phyloP scores from a whole-genome alignment of 1,284 basidiomycete species.

The Vanrija sp. region DNA sequence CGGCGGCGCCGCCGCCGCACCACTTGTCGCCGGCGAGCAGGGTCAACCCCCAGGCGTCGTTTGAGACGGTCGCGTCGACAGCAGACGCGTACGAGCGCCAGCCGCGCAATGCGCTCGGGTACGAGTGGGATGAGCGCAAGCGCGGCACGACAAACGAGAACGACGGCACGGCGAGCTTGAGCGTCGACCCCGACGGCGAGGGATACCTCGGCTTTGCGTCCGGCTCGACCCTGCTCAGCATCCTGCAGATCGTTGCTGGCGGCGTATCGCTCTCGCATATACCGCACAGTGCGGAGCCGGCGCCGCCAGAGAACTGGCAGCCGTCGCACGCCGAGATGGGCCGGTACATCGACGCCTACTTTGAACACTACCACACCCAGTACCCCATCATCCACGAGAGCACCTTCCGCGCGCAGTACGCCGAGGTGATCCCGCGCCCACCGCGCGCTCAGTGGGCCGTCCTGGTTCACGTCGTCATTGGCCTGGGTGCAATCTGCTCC shows the following conservation, averaged over 20 bases:
- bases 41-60: background rate
- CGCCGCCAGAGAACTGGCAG: slow-evolving; percentile 5
- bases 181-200: slow-evolving; percentile 21
- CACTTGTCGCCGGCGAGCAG: background rate
- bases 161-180: slow-evolving; percentile 25
- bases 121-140: slow-evolving; percentile 22
- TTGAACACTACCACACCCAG: slow-evolving; percentile 25
- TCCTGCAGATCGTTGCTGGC: slow-evolving; percentile 9
- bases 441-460: slow-evolving; percentile 17
- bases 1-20: background rate
- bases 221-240: too few species aligned
- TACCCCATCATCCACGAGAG: slow-evolving; percentile 31
- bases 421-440: slow-evolving; percentile 22
- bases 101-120: slow-evolving; percentile 13
- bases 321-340: slow-evolving; percentile 5
- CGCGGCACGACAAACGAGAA: slow-evolving; percentile 1
- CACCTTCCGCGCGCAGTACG: slow-evolving; percentile 26
- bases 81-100: slow-evolving; percentile 15
- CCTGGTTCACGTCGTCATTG: slow-evolving; percentile 20
- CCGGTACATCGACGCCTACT: slow-evolving; percentile 24
- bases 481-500: slow-evolving; percentile 25
- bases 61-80: background rate
- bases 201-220: slow-evolving; percentile 22
- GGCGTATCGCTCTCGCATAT: slow-evolving; percentile 3
- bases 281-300: background rate